Evolutionary conservation across 2,329 filamentous ascomycete species (phyloP), one percentile per base, ranked within the genome.

Genomic region (Aspergillus oerlinghausenensis): DNA sequence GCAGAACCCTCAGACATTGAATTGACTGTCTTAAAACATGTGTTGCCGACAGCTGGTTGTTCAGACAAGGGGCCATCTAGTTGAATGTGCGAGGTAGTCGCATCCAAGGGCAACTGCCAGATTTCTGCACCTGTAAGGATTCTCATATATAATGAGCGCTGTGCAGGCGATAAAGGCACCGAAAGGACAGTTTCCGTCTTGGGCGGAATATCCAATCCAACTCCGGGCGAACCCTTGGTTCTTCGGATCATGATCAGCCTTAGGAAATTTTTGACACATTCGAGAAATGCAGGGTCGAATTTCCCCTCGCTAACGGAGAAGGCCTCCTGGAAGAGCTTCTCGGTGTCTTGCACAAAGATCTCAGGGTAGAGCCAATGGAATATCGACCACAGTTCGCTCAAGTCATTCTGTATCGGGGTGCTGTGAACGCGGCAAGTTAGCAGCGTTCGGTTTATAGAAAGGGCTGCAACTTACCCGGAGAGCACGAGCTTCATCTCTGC

Each of bases 351-450:
- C 0, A 73, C 73, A 64, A 86, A 86, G 0, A 86, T 77, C n/a
- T 84, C 80, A 0, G 82, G 82, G 45, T 81, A 82, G 0, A 85
- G 72, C 80, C 81, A 85, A 51, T 82, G 79, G 0, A 85, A 70
- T 1, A 85, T 68, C 0, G 81, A 78, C 83, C 83, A 85, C 57
- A 84, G 73, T 63, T 85, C 83, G 1, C 73, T 70, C 0, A 86
- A 69, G 54, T 86, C 81, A 58, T 85, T 86, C 57, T 85, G 83
- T 0, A 85, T 71, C 0, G 83, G 83, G 0, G 83, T 86, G 0
- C 67, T 69, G 19, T 21, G 21, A 29, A 4, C 14, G 14, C n/a
- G 21, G 38, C 19, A 32, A 19, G 26, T 54, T 28, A 56, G 51
- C 49, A 1, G 14, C 3, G 4, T 9, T 53, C 3, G 1, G 14